These are phyloP conservation scores for Salvia splendens DNA, from an alignment of 257 asterid genomes.

Conservation along the genomic window DNA sequence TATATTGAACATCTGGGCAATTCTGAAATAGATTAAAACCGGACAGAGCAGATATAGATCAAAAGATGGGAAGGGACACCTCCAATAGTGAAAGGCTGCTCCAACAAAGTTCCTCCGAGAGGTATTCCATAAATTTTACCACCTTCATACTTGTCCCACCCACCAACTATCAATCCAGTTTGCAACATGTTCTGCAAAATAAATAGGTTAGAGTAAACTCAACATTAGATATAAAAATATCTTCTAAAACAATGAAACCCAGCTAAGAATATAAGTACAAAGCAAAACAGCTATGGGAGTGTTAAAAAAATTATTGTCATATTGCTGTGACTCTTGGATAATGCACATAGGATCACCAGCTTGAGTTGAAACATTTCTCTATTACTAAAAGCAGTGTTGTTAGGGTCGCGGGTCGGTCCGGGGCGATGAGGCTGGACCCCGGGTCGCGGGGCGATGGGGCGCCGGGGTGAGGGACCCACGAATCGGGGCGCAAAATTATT, in stretches of 20 bases:
- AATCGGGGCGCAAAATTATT: too few species aligned
- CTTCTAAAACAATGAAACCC: constrained; percentile 8
- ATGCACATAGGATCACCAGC: background rate
- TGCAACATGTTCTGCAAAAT: constrained; percentile 74
- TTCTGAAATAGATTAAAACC: constrained; percentile 9
- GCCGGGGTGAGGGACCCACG: too few species aligned
- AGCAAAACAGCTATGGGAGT: constrained; percentile 6
- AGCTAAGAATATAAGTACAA: constrained; percentile 10
- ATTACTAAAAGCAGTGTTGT: too few species aligned
- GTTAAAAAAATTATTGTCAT: background rate
- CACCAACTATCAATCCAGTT: constrained; percentile 96
- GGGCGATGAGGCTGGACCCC: too few species aligned
- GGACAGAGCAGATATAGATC: background rate
- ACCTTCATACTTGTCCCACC: constrained; percentile 98
- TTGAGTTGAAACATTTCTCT: background rate
- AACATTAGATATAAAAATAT: background rate
- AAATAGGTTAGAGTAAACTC: constrained; percentile 4
- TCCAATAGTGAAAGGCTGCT: constrained; percentile 94
- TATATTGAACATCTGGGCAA: background rate
- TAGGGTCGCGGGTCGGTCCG: too few species aligned
- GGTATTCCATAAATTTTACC: constrained; percentile 95
- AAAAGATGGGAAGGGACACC: constrained; percentile 44
- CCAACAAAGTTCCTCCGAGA: constrained; percentile 88
- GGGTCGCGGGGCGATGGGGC: too few species aligned
- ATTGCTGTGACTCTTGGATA: too few species aligned